Evolutionary conservation across 345 rosid genomes (phyloP).

Genomic region (Citrus medica): DNA sequence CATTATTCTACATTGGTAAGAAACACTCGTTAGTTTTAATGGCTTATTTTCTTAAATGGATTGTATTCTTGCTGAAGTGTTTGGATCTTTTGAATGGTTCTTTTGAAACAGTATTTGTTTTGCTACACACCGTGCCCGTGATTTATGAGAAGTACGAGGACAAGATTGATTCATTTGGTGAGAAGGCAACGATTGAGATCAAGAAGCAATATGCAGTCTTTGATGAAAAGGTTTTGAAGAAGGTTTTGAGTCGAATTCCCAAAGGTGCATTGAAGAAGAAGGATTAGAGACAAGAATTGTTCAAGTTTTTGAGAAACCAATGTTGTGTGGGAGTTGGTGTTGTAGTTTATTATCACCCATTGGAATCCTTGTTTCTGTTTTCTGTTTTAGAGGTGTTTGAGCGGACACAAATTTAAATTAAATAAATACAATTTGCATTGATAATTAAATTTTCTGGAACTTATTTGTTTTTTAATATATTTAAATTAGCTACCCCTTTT

Average conservation of each 20-base stretch:
- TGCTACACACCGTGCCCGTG: conserved; percentile 66
- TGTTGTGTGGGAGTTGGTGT: background rate
- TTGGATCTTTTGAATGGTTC: background rate
- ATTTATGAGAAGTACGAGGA: conserved; percentile 86
- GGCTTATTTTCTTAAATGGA: background rate
- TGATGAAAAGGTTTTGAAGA: conserved; percentile 71
- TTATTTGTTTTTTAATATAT: background rate
- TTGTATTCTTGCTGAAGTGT: background rate
- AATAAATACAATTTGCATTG: background rate
- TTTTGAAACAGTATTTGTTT: conserved; percentile 49
- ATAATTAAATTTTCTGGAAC: background rate
- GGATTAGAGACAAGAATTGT: conserved; percentile 31
- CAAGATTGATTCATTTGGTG: conserved; percentile 67
- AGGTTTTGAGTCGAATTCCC: conserved; percentile 74
- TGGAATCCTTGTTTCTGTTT: background rate
- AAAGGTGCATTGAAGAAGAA: conserved; percentile 70
- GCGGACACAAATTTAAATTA: background rate
- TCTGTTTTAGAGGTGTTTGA: conserved; percentile 1
- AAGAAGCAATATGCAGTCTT: conserved; percentile 80
- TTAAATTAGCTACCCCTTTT: background rate
- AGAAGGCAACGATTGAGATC: conserved; percentile 70
- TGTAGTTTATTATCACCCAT: background rate
- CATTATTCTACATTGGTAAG: conserved; percentile 72
- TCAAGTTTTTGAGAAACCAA: background rate
- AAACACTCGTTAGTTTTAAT: background rate